Base-by-base conservation (phyloP, 164 flowering plant genomes). In the Umbilicus rupestris region DNA sequence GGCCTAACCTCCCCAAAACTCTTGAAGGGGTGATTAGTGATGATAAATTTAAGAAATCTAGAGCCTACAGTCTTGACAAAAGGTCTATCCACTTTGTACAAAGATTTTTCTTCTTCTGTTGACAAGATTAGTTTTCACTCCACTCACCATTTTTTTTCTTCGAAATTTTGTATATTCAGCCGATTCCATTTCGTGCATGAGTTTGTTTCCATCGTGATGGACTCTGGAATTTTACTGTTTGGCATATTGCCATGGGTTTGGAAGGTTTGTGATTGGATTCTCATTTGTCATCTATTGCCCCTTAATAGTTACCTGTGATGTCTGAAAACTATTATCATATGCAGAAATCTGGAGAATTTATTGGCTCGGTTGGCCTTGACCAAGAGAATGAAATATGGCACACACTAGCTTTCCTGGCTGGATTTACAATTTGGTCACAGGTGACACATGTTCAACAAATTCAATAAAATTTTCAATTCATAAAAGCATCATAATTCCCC, bases 221-320 rank as follows among this genome's bases (percentile, higher is more conserved):
- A 95, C 70, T 78, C 83, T 62, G 77, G 86, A 62, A 90, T 90
- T 77, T 84, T 95, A 84, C 78, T 72, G 75, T 90, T 80, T 68
- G 82, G 90, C n/a, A 58, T 88, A 47, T 80, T 95, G 78, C 99
- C 99, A 42, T 95, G 94, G 96, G 82, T 90, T 72, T 95, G 99
- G 99, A 87, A 86, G 88, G 99, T 88, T 47, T 70, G 81, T 72
- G 5, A 50, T 45, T 50, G 9, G 62, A 20, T 64, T 3, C 37
- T 44, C 26, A 63, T 63, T 5, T 15, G 10, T 68, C 15, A 10
- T 3, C 28, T 1, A 14, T 3, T 20, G 62, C 62, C 62, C 46
- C 44, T 16, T 31, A 15, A 5, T 20, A n/a, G n/a, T 11, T 33
- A 5, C 9, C 50, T 26, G 16, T 7, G 30, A 19, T 30, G 2